phyloP scores from a whole-genome alignment of 768 basidiomycete genomes.

The Rhizopogon vesiculosus region DNA sequence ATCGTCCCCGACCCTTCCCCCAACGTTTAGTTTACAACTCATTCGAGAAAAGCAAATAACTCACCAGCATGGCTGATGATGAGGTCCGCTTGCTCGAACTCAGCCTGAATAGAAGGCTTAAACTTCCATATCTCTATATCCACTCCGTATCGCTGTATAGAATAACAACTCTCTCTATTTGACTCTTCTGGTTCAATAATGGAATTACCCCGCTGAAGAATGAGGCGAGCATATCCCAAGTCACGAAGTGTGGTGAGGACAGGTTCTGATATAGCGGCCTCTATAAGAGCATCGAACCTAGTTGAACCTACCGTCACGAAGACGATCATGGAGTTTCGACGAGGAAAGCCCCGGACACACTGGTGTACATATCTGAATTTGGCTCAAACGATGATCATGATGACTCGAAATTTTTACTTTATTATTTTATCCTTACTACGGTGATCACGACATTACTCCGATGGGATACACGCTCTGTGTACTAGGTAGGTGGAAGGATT shows the following conservation, averaged over 20 bases:
- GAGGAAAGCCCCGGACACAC: too few species aligned
- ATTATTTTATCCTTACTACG: not conserved
- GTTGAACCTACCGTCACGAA: constrained; percentile 93
- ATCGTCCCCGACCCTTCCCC: constrained; percentile 88
- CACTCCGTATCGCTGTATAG: constrained; percentile 36
- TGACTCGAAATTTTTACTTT: constrained; percentile 9
- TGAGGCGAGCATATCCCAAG: constrained; percentile 55
- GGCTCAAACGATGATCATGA: not conserved
- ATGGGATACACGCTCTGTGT: constrained; percentile 96
- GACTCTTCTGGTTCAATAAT: constrained; percentile 29
- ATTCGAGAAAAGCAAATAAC: constrained; percentile 12
- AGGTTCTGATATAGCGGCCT: constrained; percentile 49
- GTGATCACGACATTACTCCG: not conserved
- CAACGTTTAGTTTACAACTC: not conserved
- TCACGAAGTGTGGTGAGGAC: constrained; percentile 49
- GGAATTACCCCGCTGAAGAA: constrained; percentile 80
- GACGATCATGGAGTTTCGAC: constrained; percentile 24
- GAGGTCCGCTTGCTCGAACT: constrained; percentile 64
- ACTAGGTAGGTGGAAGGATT: constrained; percentile 45
- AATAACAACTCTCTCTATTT: constrained; percentile 16
- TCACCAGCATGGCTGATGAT: constrained; percentile 94
- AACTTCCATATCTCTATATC: constrained; percentile 67
- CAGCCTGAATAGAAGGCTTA: constrained; percentile 64
- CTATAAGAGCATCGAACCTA: constrained; percentile 71
- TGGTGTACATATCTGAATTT: not conserved